A percentile compares a stretch with the other conserved stretches of the same genome.
phyloP scores from a whole-genome alignment of 2,329 filamentous ascomycete genomes.

The Aspergillus carbonarius region DNA sequence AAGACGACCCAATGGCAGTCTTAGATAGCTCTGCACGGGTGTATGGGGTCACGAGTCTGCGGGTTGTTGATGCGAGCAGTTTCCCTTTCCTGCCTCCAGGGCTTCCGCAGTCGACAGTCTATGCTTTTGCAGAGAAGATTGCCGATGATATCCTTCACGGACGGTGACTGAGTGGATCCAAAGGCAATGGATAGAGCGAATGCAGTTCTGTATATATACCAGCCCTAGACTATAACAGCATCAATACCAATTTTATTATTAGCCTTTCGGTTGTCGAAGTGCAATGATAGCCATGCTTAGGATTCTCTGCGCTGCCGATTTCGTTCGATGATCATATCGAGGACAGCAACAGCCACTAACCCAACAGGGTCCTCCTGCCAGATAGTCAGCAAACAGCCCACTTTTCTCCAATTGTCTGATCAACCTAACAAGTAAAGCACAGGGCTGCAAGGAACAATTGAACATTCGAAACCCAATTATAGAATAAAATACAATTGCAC shows the following conservation, averaged over 20 bases:
- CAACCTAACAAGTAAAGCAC: neutral
- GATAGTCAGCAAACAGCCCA: neutral
- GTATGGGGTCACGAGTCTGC: slow-evolving; percentile 29
- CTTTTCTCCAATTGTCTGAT: neutral
- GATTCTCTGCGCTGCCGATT: too few relatives aligned
- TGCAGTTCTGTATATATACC: neutral
- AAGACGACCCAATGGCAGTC: slow-evolving; percentile 30
- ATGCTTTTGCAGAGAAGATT: slow-evolving; percentile 44
- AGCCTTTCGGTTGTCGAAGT: neutral
- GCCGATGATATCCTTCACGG: slow-evolving; percentile 22
- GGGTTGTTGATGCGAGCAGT: slow-evolving; percentile 36
- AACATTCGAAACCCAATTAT: slow-evolving; percentile 21
- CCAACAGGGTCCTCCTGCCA: neutral
- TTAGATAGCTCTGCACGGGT: slow-evolving; percentile 32
- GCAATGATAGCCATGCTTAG: too few relatives aligned
- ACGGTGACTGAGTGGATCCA: neutral
- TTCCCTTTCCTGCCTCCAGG: slow-evolving; percentile 40
- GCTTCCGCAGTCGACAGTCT: slow-evolving; percentile 39
- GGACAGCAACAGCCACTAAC: too few relatives aligned
- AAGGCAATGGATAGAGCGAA: neutral
- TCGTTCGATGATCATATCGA: too few relatives aligned
- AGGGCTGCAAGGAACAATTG: neutral
- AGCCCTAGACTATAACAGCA: neutral
- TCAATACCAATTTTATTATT: neutral
- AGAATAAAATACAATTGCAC: slow-evolving; percentile 37